Conservation (phyloP, 805 yeast genomes). For the Nadsonia fulvescens region DNA sequence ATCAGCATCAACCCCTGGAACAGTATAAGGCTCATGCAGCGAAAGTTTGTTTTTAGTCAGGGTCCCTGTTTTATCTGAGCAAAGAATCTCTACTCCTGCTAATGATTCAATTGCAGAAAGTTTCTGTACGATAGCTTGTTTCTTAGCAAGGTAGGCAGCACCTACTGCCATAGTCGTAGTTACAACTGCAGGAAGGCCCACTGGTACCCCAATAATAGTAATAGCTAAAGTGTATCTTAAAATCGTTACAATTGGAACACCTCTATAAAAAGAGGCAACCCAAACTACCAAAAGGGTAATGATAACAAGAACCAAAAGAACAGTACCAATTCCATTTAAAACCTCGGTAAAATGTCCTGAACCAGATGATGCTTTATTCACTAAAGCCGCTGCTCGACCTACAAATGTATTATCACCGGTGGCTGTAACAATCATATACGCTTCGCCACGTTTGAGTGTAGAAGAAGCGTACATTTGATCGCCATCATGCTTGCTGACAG, state of each 20-base stretch:
- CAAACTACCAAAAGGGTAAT: constrained; percentile 76
- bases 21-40: constrained; percentile 93
- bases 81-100: constrained; percentile 93
- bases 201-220: constrained; percentile 96
- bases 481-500: constrained; percentile 82
- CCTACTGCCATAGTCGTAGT: constrained; percentile 99
- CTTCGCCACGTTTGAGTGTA: constrained; percentile 90
- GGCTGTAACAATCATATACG: constrained; percentile 82
- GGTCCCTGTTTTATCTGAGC: constrained; percentile 98
- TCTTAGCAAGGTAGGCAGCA: constrained; percentile 95
- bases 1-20: constrained; percentile 90
- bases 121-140: constrained; percentile 93
- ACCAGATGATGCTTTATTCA: constrained; percentile 85
- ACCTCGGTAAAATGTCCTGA: constrained; percentile 95
- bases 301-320: constrained; percentile 74
- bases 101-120: constrained; percentile 91
- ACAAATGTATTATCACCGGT: constrained; percentile 92
- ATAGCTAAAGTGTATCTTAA: constrained; percentile 86
- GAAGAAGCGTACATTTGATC: constrained; percentile 84
- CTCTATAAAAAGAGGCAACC: constrained; percentile 89
- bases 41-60: constrained; percentile 93
- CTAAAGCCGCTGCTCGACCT: constrained; percentile 95
- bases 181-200: constrained; percentile 95
- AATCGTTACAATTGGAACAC: constrained; percentile 70
- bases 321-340: constrained; percentile 92